Conservation (phyloP, 495 filamentous ascomycete species). For the Friedmanniomyces endolithicus region DNA sequence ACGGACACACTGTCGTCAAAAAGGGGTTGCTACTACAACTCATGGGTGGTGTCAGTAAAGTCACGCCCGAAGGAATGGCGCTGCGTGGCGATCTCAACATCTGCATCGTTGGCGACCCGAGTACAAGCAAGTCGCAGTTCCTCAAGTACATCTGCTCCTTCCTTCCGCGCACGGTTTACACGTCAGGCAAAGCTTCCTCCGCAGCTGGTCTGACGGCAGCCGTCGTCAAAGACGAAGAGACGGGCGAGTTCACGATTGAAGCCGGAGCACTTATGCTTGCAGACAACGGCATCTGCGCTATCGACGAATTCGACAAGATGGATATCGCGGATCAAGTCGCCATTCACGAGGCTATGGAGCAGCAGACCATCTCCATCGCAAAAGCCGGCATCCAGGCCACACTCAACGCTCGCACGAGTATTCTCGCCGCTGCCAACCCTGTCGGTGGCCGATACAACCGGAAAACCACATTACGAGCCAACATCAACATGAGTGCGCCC, state of each 20-base stretch:
- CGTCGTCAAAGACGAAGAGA: conserved; percentile 95
- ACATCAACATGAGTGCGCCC: conserved; percentile 95
- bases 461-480: conserved; percentile 80
- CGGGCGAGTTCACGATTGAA: conserved; percentile 97
- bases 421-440: conserved; percentile 92
- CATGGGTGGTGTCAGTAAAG: conserved; percentile 85
- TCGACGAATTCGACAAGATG: conserved; percentile 99
- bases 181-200: conserved; percentile 93
- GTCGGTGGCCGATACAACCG: conserved; percentile 94
- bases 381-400: conserved; percentile 98
- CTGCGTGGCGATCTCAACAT: conserved; percentile 97
- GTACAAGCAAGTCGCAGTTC: conserved; percentile 97
- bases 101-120: conserved; percentile 94
- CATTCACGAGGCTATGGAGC: conserved; percentile 99
- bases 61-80: conserved; percentile 79
- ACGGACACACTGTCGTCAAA: conserved; percentile 94
- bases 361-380: conserved; percentile 98
- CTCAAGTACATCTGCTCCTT: conserved; percentile 96
- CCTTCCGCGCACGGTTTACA: conserved; percentile 92
- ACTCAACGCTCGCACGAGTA: conserved; percentile 85
- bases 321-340: conserved; percentile 95
- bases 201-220: conserved; percentile 95
- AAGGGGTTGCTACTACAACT: conserved; percentile 90
- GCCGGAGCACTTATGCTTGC: conserved; percentile 97
- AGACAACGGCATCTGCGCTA: conserved; percentile 92